These are phyloP conservation scores for Arabidopsis arenosa DNA, from an alignment of 345 rosid species.

Conservation along the genomic window DNA sequence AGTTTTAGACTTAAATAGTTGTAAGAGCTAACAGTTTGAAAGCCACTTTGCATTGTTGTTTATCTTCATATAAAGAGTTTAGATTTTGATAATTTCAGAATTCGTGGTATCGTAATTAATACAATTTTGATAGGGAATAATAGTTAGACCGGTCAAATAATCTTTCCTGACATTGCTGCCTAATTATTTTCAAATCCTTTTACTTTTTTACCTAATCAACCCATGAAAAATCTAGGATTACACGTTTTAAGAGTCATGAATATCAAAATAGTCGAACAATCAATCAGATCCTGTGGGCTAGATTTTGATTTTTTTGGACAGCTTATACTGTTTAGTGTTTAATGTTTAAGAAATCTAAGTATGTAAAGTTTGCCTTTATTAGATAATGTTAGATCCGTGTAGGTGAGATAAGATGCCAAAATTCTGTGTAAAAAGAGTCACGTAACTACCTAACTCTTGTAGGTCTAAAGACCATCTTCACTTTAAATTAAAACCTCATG, in stretches of 20 bases:
- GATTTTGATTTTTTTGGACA: slow-evolving; percentile 8
- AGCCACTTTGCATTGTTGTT: slow-evolving; percentile 23
- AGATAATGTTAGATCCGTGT: slow-evolving; percentile 27
- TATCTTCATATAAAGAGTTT: slow-evolving; percentile 13
- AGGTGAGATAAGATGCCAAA: slow-evolving; percentile 16
- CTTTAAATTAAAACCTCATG: slow-evolving; percentile 27
- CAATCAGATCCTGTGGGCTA: slow-evolving; percentile 19
- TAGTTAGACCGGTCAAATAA: slow-evolving; percentile 15
- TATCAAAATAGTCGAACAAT: neutral
- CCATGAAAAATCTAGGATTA: slow-evolving; percentile 2
- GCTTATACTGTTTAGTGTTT: neutral
- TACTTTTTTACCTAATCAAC: slow-evolving; percentile 21
- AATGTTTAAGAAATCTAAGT: neutral
- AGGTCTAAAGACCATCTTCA: slow-evolving; percentile 19
- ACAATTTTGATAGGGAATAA: neutral
- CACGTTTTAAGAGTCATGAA: slow-evolving; percentile 1
- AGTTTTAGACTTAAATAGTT: slow-evolving; percentile 36
- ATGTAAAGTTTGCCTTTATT: neutral
- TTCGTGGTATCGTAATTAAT: neutral
- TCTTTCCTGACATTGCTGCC: neutral
- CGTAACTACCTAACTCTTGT: slow-evolving; percentile 33
- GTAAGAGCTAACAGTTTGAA: slow-evolving; percentile 36
- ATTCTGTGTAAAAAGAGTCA: slow-evolving; percentile 19
- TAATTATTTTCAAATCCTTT: neutral
- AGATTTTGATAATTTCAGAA: slow-evolving; percentile 17